A percentile compares a stretch with the other conserved stretches of the same genome.
These are phyloP conservation scores for Candida frijolesensis DNA, from an alignment of 1,139 yeast genomes.

Conservation along the genomic window DNA sequence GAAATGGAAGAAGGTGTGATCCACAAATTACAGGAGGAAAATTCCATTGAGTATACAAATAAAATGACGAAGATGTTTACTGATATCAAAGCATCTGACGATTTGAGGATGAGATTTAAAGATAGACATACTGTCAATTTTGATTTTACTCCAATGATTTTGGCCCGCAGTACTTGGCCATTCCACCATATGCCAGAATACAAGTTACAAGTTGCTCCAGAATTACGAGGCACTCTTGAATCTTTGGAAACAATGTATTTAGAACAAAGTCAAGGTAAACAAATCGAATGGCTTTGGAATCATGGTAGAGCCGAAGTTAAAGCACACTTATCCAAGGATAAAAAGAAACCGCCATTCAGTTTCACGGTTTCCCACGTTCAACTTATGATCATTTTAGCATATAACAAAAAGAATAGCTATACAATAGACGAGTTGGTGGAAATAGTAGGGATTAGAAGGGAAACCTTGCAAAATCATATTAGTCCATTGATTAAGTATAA, in stretches of 20 bases:
- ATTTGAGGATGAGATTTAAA: conserved; percentile 68
- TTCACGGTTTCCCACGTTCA: conserved; percentile 86
- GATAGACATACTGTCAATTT: conserved; percentile 46
- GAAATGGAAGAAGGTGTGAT: conserved; percentile 87
- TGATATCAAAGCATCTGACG: conserved; percentile 86
- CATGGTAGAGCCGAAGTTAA: conserved; percentile 90
- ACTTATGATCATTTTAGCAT: conserved; percentile 81
- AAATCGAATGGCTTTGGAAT: conserved; percentile 95
- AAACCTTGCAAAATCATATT: conserved; percentile 72
- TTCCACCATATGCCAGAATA: conserved; percentile 50
- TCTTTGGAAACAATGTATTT: conserved; percentile 71
- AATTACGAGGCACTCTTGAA: conserved; percentile 64
- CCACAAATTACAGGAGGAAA: conserved; percentile 84
- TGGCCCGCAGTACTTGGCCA: conserved; percentile 94
- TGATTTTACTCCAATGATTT: conserved; percentile 73
- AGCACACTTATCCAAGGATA: conserved; percentile 82
- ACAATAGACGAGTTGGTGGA: conserved; percentile 64
- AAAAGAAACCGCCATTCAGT: conserved; percentile 72
- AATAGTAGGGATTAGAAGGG: conserved; percentile 67
- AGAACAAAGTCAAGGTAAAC: conserved; percentile 81
- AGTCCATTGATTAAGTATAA: conserved; percentile 79
- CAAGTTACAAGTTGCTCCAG: conserved; percentile 46
- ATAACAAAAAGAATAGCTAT: conserved; percentile 63
- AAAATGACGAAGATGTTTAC: conserved; percentile 96
- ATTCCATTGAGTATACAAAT: conserved; percentile 89